phyloP scores from a whole-genome alignment of 2,329 filamentous ascomycete species.

The Penicillium sp. region DNA sequence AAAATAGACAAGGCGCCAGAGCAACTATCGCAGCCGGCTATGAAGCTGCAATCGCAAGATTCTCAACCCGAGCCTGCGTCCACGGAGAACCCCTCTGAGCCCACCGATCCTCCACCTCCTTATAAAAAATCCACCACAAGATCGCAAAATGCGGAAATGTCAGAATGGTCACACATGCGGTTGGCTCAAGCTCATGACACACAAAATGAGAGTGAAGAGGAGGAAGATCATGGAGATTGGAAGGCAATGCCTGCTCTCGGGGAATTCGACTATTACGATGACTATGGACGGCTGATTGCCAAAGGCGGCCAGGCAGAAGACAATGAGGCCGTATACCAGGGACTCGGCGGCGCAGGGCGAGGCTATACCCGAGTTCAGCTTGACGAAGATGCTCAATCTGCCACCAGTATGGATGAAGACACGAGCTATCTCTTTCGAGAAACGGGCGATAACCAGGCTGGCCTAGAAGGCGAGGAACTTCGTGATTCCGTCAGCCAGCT shows the following conservation, averaged over 20 bases:
- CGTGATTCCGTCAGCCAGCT: constrained; percentile 85
- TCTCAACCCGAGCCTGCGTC: neutral
- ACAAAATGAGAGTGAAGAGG: constrained; percentile 41
- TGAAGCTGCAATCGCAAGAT: constrained; percentile 4
- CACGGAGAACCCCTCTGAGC: constrained; percentile 8
- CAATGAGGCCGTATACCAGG: constrained; percentile 70
- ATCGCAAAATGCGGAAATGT: constrained; percentile 46
- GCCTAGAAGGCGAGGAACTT: constrained; percentile 71
- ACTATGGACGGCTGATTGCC: constrained; percentile 83
- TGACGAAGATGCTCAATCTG: constrained; percentile 90
- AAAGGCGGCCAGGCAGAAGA: constrained; percentile 69
- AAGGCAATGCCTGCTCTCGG: constrained; percentile 93
- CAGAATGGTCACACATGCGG: constrained; percentile 90
- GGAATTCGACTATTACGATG: constrained; percentile 92
- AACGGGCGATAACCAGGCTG: constrained; percentile 59
- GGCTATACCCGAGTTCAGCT: constrained; percentile 94
- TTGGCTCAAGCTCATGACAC: constrained; percentile 56
- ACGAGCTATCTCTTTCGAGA: constrained; percentile 94
- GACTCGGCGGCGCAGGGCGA: constrained; percentile 84
- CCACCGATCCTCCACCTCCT: constrained; percentile 3
- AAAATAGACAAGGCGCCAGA: neutral
- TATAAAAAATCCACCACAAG: constrained; percentile 21
- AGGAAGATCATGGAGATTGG: constrained; percentile 70
- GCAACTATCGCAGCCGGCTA: constrained; percentile 3
- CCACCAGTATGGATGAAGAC: constrained; percentile 95